Conservation (phyloP, 192 early-diverging fungal genomes). For the Irineochytrium annulatum region DNA sequence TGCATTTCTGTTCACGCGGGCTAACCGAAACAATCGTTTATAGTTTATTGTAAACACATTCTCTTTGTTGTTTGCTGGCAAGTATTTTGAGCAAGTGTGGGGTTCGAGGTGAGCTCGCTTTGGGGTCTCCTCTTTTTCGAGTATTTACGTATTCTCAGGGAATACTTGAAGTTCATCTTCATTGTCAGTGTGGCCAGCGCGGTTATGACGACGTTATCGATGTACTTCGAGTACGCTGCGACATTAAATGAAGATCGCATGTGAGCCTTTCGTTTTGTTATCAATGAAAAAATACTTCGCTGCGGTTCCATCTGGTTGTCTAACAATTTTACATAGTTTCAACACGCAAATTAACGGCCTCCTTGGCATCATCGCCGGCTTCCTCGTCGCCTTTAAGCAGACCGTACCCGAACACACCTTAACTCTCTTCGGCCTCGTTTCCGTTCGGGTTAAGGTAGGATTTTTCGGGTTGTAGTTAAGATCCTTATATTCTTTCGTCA, state of each 20-base stretch:
- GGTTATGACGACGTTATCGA: conserved; percentile 51
- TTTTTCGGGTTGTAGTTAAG: too few relatives aligned
- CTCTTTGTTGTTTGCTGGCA: conserved; percentile 53
- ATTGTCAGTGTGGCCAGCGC: conserved; percentile 51
- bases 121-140: not conserved
- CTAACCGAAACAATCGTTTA: not conserved
- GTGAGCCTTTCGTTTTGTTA: too few relatives aligned
- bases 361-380: conserved; percentile 64
- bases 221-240: conserved; percentile 54
- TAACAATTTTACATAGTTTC: conserved; percentile 35
- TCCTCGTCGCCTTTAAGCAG: conserved; percentile 85
- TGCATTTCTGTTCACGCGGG: not conserved
- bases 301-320: not conserved
- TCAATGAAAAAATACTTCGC: conserved; percentile 3
- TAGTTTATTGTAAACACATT: conserved; percentile 40
- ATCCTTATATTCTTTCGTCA: conserved; percentile 32
- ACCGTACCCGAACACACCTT: conserved; percentile 79
- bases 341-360: conserved; percentile 66
- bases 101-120: conserved; percentile 44
- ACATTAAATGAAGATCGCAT: conserved; percentile 51
- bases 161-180: conserved; percentile 65
- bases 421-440: conserved; percentile 58
- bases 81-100: conserved; percentile 84
- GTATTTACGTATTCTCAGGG: conserved; percentile 39
- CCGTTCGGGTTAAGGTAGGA: conserved; percentile 72